phyloP scores from a whole-genome alignment of 805 yeast genomes.

The Nakazawaea peltata region DNA sequence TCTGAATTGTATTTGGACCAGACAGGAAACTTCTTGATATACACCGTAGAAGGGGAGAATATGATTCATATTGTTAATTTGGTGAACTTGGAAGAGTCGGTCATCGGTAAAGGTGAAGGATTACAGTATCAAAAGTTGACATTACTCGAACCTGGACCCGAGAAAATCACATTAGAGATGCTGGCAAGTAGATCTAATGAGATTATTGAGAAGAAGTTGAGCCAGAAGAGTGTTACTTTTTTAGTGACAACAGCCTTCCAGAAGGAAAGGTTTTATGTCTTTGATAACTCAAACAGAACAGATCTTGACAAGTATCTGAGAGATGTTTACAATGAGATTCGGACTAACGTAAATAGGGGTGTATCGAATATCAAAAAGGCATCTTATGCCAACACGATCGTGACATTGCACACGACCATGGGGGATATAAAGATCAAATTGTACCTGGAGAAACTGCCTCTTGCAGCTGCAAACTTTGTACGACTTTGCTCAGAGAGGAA shows the following conservation, averaged over 20 bases:
- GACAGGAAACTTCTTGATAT: conserved; percentile 17
- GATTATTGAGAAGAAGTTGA: conserved; percentile 1
- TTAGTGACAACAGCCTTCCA: conserved; percentile 3
- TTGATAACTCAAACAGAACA: conserved; percentile 1
- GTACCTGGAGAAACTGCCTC: conserved; percentile 28
- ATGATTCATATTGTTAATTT: conserved; percentile 19
- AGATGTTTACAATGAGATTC: conserved; percentile 10
- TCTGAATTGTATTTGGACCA: conserved; percentile 18
- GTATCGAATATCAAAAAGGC: background rate
- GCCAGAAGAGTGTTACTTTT: background rate
- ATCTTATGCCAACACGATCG: conserved; percentile 8
- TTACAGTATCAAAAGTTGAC: conserved; percentile 19
- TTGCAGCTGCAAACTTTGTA: conserved; percentile 33
- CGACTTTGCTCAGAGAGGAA: conserved; percentile 22
- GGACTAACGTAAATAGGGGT: background rate
- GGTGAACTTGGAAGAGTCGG: conserved; percentile 14
- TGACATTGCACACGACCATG: conserved; percentile 27
- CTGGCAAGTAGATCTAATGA: conserved; percentile 4
- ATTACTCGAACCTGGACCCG: conserved; percentile 9
- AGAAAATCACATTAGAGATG: conserved; percentile 8
- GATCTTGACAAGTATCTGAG: background rate
- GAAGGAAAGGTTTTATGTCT: conserved; percentile 8
- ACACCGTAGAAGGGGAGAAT: too few species aligned
- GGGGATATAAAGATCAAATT: conserved; percentile 34
- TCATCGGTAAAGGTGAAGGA: conserved; percentile 21